Evolutionary conservation across 2,329 filamentous ascomycete genomes (phyloP).

Genomic region (Phaeosphaeriaceae sp.): DNA sequence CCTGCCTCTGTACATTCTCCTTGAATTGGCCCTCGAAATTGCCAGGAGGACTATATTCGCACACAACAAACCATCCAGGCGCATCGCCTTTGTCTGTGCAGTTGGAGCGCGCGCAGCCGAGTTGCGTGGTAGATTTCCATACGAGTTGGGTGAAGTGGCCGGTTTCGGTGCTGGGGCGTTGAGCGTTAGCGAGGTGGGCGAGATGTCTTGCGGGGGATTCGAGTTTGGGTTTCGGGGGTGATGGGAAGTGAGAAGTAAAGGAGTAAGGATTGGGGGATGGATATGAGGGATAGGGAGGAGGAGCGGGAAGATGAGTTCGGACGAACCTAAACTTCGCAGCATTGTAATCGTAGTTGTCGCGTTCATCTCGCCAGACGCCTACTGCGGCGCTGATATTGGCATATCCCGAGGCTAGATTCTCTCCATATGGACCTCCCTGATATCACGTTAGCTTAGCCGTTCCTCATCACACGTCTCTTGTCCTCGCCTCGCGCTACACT

Average conservation of each 20-base stretch:
- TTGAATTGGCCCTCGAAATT: constrained; percentile 27
- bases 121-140: constrained; percentile 24
- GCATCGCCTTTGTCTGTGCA: constrained; percentile 9
- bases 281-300: too few species aligned
- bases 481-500: too few species aligned
- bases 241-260: too few species aligned
- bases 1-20: not conserved
- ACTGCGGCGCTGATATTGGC: constrained; percentile 64
- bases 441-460: too few species aligned
- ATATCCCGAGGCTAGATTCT: constrained; percentile 77
- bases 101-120: constrained; percentile 21
- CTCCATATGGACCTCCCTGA: constrained; percentile 67
- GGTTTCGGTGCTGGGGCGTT: constrained; percentile 56
- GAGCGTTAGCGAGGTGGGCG: too few species aligned
- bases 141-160: constrained; percentile 40
- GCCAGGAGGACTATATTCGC: constrained; percentile 45
- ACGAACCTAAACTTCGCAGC: constrained; percentile 42
- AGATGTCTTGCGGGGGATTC: too few species aligned
- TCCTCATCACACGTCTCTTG: too few species aligned
- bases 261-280: too few species aligned
- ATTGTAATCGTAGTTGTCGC: constrained; percentile 64
- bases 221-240: too few species aligned
- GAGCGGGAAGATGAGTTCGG: too few species aligned
- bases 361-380: constrained; percentile 71
- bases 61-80: constrained; percentile 32